Evolutionary conservation across 768 basidiomycete species (phyloP).

Genomic region (Mycena alexandri): DNA sequence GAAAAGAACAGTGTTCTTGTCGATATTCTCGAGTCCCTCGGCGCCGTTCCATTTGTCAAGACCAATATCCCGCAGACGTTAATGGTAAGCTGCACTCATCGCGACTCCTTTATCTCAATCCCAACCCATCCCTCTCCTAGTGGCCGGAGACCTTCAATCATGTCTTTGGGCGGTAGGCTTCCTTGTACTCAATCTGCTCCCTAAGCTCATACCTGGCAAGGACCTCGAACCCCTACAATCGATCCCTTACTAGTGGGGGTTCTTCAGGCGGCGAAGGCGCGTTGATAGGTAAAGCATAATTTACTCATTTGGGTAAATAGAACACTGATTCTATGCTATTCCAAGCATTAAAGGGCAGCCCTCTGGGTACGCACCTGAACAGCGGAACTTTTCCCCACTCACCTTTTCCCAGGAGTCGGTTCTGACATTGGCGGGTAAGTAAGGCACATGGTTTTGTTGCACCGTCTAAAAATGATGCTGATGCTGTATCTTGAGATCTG

Average conservation of each 20-base stretch:
- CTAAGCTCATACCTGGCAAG: background rate
- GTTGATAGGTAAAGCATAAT: conserved; percentile 61
- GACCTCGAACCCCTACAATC: conserved; percentile 82
- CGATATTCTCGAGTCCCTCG: conserved; percentile 73
- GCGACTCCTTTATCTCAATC: background rate
- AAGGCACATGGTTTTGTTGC: background rate
- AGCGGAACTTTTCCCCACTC: conserved; percentile 19
- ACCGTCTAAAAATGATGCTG: no score
- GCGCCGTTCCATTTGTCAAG: conserved; percentile 79
- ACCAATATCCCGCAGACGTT: conserved; percentile 86
- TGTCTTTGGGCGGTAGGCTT: conserved; percentile 71
- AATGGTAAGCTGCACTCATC: conserved; percentile 58
- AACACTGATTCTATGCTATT: background rate
- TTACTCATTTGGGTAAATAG: background rate
- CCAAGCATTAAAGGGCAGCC: conserved; percentile 59
- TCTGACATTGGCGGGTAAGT: conserved; percentile 86
- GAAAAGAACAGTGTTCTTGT: conserved; percentile 72
- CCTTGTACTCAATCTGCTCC: background rate
- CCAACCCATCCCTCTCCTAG: conserved; percentile 48
- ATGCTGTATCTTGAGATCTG: conserved; percentile 58
- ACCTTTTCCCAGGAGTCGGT: conserved; percentile 65
- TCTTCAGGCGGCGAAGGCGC: conserved; percentile 92
- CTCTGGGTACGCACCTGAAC: conserved; percentile 50
- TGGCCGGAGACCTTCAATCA: conserved; percentile 85
- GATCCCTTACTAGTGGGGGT: conserved; percentile 78